Evolutionary conservation across 768 basidiomycete species (phyloP), one percentile per base, ranked within the genome.

Genomic region (Lactifluus pinguis): DNA sequence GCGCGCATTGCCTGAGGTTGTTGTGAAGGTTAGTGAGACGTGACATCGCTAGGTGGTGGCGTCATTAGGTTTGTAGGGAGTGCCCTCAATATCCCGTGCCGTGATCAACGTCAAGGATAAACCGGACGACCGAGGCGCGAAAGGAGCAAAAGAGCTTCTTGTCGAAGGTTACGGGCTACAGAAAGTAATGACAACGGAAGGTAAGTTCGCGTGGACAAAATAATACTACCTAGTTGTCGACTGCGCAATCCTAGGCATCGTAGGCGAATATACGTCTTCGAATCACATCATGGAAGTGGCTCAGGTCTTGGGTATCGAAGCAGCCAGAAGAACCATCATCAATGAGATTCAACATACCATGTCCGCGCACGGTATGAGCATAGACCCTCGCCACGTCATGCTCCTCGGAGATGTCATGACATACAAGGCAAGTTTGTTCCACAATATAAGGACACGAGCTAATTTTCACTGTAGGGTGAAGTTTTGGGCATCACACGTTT

Each of bases 341-440:
- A 90, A 95, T 69, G 93, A 99, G 72, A 97, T 98, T 66, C 89
- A 95, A 71, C 91, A 92, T 70, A 98, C 92, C 11, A 99, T 99
- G 97, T 82, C 84, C 65, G 88, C 86, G 57, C 97, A 99, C 76
- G 93, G 93, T 68, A 95, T 99, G 89, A 94, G 87, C 60, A 98
- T 99, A 68, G 97, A 99, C 72, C 95, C 95, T 63, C 89, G 97
- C 55, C 97, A 99, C 72, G 91, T 98, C 68, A 97, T 98, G 92
- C 76, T 99, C 42, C 83, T 99, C 11, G 97, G 95, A 51, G 97
- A 99, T 73, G 94, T 98, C 61, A 99, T 99, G 97, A 84, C 86
- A 32, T 98, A 95, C 76, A 99, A 99, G 84, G 93, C 86, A 60
- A 38, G 71, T 59, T 11, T 15, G n/a, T 30, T 57, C 25, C 34